Base-by-base conservation (phyloP, 2,329 filamentous ascomycete species). In the Fusarium sp. region DNA sequence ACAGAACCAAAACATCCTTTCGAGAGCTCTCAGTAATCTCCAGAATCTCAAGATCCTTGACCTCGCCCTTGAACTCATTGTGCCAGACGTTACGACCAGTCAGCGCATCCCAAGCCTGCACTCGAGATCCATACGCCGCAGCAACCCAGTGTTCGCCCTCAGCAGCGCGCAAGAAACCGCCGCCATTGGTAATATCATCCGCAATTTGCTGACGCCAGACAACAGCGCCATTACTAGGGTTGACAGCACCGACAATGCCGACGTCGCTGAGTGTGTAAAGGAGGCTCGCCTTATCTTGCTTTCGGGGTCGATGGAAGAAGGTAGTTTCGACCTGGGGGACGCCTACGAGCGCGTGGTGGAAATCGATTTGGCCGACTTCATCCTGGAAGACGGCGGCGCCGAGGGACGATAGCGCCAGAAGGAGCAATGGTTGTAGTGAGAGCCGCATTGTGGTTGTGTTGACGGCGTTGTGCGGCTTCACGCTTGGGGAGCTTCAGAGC, bases 221-320 rank as follows among this genome's bases (percentile, higher is more conserved):
- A 18, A 98, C 78, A 4, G 88, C 86, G 20, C 96, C 95, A 76
- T 91, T 94, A 77, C 90, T 92, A 3, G 96, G 96, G 74, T 98
- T 97, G 48, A 98, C 87, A 2, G 95, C 95, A 50, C 93, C 96
- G 20, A 99, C 81, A 4, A 98, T 88, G 40, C 90, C 89, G 50
- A 94, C 87, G 61, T 98, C 93, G 69, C 93, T 97, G 46, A 98
- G 83, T 0, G 96, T 97, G 80, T 98, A 99, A 55, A 99, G 86
- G 40, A 99, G 86, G 56, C 93, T 95, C 37, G 94, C 94, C 80
- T 93, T 93, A 68, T 95, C 94, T 72, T 90, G 88, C 68, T 88
- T 86, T 75, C 92, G 87, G 41, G 96, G 95, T 73, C 90, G 91
- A 82, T 98, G 93, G 88, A 98, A 98, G 87, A 98, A 97, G 73